Base-by-base conservation (phyloP, 225 moss, liverwort and hornwort genomes). In the Rhytidiadelphus loreus region DNA sequence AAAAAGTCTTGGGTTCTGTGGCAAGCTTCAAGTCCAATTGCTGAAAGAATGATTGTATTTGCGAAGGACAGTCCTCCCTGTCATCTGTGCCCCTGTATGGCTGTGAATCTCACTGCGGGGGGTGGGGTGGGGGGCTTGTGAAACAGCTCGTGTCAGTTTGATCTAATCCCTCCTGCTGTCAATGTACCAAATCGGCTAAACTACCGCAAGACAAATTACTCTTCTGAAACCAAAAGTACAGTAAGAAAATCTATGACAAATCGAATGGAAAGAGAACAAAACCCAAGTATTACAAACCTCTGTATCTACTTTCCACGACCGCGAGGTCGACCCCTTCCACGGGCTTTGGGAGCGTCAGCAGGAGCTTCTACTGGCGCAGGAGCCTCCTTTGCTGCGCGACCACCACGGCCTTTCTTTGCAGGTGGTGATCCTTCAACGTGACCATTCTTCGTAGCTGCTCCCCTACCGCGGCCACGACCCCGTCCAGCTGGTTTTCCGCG, bases 291-390 rank as follows among this genome's bases (percentile, higher is more conserved):
- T 59, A n/a, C 62, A 86, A 77, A 78, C 72, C 71, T 23, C 78
- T 71, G 30, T 43, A 79, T 83, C 90, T 94, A 94, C 81, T 92
- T 95, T 44, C 93, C 96, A 83, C 94, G 93, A 55, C 94, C 95
- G 46, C 95, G 94, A 86, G 94, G 94, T 91, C 93, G 88, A 57
- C 92, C 92, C 86, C 90, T 92, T 56, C 95, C 94, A 75, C 93
- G 94, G 63, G 85, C 87, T 92, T 92, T 95, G n/a, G 89, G 80
- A 81, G 91, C 87, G 61, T 90, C 55, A 65, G 88, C 89, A 71
- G 92, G 86, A 70, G 91, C 89, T 80, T 81, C 86, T 21, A 79
- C 90, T 52, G 89, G 60, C 7, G 65, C 78, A 41, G 89, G 86
- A 84, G 91, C 80, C 80, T 91, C 90, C 88, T 90, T 92, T 5